Evolutionary conservation across 2,329 filamentous ascomycete genomes (phyloP), one percentile per base, ranked within the genome.

Genomic region (Fusarium sterilihyphosum): DNA sequence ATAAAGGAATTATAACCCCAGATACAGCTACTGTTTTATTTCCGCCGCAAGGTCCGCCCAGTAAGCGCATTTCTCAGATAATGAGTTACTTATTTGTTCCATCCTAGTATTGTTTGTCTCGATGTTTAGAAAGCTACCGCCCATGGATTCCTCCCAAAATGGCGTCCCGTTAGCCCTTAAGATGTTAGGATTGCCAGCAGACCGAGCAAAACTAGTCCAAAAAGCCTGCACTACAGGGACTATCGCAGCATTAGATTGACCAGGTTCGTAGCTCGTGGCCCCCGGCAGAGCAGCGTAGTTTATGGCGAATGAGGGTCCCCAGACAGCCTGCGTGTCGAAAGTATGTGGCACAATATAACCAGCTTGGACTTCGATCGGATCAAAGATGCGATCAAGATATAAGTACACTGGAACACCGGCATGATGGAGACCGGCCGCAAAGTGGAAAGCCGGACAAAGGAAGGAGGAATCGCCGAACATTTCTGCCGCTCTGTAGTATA

Each of bases 1-100:
- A 16, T 16, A 7, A 22, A 29, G 2, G 8, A 29, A 18, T 10
- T 13, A 1, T 10, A n/a, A 7, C 11, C 6, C 11, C 1, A 7
- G 4, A 10, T 29, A 47, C 8, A 20, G 18, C 24, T 47, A 47
- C 1, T 47, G 44, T 10, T 6, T 47, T 29, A 9, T 29, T 11
- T 47, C 18, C 6, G 44, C 44, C 2, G 5, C 8, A 29, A 47
- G 24, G 12, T 29, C 24, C 13, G 18, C 44, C 44, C 44, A 47
- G 44, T 47, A 29, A 29, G 44, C 18, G 8, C 44, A 47, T 11
- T 47, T 47, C 44, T 47, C 44, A 14, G 17, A 14, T 3, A 47
- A 8, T 7, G 18, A 47, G 13, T 0, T 22, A 16, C 24, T 22
- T 29, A 16, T 10, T 22, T 47, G 5, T 11, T 47, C 24, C 24